Conservation (phyloP, 768 basidiomycete species). For the Collybia sordida region DNA sequence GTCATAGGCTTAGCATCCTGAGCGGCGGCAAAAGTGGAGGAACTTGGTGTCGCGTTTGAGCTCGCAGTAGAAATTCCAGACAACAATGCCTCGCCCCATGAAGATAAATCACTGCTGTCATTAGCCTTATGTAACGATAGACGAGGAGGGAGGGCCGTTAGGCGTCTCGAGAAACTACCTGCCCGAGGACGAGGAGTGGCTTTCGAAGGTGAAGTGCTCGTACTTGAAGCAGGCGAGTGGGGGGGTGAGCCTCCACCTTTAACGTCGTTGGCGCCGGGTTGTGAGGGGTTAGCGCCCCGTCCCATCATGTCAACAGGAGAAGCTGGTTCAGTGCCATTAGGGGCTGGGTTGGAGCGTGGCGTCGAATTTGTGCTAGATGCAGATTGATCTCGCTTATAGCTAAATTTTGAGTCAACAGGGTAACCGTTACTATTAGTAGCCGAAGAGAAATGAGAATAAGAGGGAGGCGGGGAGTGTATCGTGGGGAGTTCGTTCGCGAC, state of each 20-base stretch:
- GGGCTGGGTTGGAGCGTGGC: conserved; percentile 3
- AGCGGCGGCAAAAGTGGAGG: conserved; percentile 12
- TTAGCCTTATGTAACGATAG: conserved; percentile 52
- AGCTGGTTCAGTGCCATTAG: not conserved
- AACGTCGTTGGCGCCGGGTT: conserved; percentile 1
- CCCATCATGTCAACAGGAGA: not conserved
- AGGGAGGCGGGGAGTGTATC: conserved; percentile 41
- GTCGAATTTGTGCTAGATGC: conserved; percentile 1
- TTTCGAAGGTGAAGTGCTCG: conserved; percentile 1
- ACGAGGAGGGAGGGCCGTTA: conserved; percentile 45
- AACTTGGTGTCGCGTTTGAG: conserved; percentile 5
- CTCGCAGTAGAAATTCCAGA: conserved; percentile 43
- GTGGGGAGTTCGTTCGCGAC: conserved; percentile 37
- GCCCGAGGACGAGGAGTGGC: not conserved
- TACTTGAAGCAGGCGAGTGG: conserved; percentile 3
- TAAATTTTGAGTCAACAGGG: conserved; percentile 4
- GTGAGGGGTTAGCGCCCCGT: conserved; percentile 3
- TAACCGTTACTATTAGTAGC: conserved; percentile 1
- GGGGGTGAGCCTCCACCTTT: not conserved
- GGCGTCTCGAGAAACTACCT: conserved; percentile 19
- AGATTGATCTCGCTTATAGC: too few relatives aligned
- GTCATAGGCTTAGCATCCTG: conserved; percentile 12
- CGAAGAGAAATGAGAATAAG: conserved; percentile 32
- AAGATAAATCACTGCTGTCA: conserved; percentile 41
- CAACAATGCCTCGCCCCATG: conserved; percentile 56